A percentile compares a stretch with the other conserved stretches of the same genome.
These are phyloP conservation scores for Combretum micranthum DNA, from an alignment of 345 rosid genomes.

Conservation along the genomic window DNA sequence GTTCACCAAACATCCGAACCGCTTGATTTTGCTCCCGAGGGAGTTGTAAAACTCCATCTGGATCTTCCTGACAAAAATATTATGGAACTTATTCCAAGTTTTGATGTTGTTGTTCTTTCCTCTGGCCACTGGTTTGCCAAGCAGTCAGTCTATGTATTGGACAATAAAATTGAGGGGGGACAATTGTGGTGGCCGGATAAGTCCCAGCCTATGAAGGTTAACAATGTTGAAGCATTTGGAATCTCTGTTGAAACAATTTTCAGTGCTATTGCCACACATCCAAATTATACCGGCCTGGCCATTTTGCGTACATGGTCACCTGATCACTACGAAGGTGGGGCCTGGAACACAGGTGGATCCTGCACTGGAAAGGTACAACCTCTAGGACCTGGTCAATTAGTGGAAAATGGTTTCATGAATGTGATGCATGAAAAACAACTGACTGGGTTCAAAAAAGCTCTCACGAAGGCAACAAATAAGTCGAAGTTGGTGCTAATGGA, in stretches of 20 bases:
- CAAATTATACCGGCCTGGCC: constrained; percentile 71
- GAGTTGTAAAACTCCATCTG: constrained; percentile 79
- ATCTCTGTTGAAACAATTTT: constrained; percentile 80
- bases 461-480: constrained; percentile 29
- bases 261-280: constrained; percentile 56
- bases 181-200: constrained; percentile 91
- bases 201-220: constrained; percentile 63
- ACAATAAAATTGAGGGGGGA: constrained; percentile 85
- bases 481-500: constrained; percentile 76
- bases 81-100: constrained; percentile 57
- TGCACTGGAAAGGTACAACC: constrained; percentile 88
- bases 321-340: constrained; percentile 96
- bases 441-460: constrained; percentile 47
- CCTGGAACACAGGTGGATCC: constrained; percentile 98
- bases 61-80: constrained; percentile 67
- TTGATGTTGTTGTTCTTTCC: constrained; percentile 79
- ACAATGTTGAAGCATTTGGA: constrained; percentile 78
- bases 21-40: constrained; percentile 62
- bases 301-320: constrained; percentile 85
- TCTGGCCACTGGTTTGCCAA: constrained; percentile 99
- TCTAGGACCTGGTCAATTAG: constrained; percentile 45
- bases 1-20: constrained; percentile 60
- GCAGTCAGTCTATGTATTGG: constrained; percentile 77
- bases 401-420: constrained; percentile 71
- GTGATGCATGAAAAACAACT: constrained; percentile 83